phyloP scores from a whole-genome alignment of 208 protist genomes.

The Angomonas deanei region DNA sequence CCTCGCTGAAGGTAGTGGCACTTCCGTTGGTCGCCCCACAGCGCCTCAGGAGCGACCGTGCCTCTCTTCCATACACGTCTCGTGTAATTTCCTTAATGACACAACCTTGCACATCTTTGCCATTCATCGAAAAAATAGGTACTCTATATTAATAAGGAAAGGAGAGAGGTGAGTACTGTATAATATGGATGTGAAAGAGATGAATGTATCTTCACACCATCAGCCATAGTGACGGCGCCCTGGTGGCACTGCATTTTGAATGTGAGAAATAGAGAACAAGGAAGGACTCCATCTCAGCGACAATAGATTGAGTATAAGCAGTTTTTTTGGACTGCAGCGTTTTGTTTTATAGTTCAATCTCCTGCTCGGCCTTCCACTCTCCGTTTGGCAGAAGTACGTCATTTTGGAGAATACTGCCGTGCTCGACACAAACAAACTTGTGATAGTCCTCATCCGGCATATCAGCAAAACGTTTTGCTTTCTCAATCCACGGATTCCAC shows the following conservation, averaged over 20 bases:
- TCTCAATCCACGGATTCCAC: conserved; percentile 84
- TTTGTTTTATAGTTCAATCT: conserved; percentile 31
- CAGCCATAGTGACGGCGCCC: too few relatives aligned
- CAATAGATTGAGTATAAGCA: too few relatives aligned
- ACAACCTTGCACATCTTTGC: not conserved
- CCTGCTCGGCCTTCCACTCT: conserved; percentile 49
- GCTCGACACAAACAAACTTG: conserved; percentile 84
- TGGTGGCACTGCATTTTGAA: too few relatives aligned
- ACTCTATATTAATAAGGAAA: too few relatives aligned
- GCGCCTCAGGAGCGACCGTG: not conserved
- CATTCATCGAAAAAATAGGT: too few relatives aligned
- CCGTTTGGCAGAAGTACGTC: conserved; percentile 53
- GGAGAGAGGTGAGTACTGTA: not conserved
- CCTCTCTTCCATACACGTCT: not conserved
- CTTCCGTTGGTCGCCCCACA: not conserved
- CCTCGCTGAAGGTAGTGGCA: not conserved
- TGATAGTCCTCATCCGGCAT: conserved; percentile 72
- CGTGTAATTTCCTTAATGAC: not conserved
- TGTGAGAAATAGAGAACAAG: not conserved
- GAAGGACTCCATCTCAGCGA: too few relatives aligned
- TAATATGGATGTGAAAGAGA: too few relatives aligned
- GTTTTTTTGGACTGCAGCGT: too few relatives aligned
- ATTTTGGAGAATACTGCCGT: conserved; percentile 66
- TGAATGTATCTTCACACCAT: too few relatives aligned
- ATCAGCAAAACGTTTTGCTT: conserved; percentile 59